Percentiles rank a stretch among this genome's conserved stretches.
Evolutionary conservation across 2,329 filamentous ascomycete genomes (phyloP).

Genomic region (Fusarium chaquense): DNA sequence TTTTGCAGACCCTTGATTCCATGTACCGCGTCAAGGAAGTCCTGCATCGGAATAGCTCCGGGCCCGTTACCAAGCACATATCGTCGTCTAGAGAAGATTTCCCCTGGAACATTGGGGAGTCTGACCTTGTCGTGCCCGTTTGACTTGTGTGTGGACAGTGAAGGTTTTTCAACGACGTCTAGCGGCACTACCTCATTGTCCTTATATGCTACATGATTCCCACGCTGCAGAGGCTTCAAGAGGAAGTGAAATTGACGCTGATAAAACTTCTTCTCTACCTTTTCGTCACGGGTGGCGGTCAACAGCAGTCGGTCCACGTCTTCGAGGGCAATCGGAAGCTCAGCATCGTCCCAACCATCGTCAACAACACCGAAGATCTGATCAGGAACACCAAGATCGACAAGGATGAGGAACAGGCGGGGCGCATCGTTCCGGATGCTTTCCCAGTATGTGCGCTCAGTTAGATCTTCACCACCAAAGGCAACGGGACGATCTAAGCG

Average conservation of each 20-base stretch:
- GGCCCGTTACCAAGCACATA: slow-evolving; percentile 62
- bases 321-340: slow-evolving; percentile 76
- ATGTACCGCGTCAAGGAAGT: slow-evolving; percentile 72
- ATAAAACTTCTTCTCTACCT: slow-evolving; percentile 76
- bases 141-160: slow-evolving; percentile 53
- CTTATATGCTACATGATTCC: slow-evolving; percentile 72
- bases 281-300: slow-evolving; percentile 69
- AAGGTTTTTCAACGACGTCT: slow-evolving; percentile 72
- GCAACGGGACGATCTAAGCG: slow-evolving; percentile 72
- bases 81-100: slow-evolving; percentile 68
- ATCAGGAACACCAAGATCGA: slow-evolving; percentile 76
- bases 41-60: slow-evolving; percentile 61
- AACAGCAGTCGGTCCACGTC: slow-evolving; percentile 73
- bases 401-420: slow-evolving; percentile 76
- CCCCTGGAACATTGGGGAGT: slow-evolving; percentile 70
- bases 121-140: slow-evolving; percentile 68
- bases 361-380: slow-evolving; percentile 82
- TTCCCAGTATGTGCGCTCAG: slow-evolving; percentile 81
- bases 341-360: slow-evolving; percentile 81
- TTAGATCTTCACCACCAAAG: slow-evolving; percentile 73
- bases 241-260: slow-evolving; percentile 77
- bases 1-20: slow-evolving; percentile 70
- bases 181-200: slow-evolving; percentile 77
- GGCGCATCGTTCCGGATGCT: slow-evolving; percentile 79
- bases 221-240: slow-evolving; percentile 71